Evolutionary conservation across 257 asterid genomes (phyloP).

Genomic region (Avicennia marina): DNA sequence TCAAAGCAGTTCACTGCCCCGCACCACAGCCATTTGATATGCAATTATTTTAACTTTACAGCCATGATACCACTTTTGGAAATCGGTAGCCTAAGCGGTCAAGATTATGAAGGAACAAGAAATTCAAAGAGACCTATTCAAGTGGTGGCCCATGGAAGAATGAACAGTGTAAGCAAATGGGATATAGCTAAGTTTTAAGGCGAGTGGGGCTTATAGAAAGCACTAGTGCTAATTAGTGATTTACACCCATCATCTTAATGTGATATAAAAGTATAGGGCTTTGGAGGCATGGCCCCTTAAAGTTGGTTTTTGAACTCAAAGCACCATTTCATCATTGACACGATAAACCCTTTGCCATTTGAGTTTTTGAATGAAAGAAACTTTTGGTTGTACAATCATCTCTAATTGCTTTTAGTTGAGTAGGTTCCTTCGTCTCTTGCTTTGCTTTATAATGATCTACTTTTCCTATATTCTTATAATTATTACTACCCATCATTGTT

Average conservation of each 20-base stretch:
- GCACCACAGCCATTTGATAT: slow-evolving; percentile 2
- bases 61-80: not conserved
- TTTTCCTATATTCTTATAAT: not conserved
- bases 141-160: not conserved
- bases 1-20: too few species aligned
- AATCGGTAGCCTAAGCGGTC: not conserved
- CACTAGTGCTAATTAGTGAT: slow-evolving; percentile 4
- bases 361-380: slow-evolving; percentile 7
- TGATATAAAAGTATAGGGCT: not conserved
- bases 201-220: not conserved
- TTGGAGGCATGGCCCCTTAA: slow-evolving; percentile 17
- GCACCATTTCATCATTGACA: slow-evolving; percentile 21
- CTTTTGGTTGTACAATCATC: not conserved
- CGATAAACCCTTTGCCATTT: slow-evolving; percentile 3
- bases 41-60: slow-evolving; percentile 10
- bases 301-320: slow-evolving; percentile 11
- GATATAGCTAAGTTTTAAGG: not conserved
- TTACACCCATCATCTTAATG: not conserved
- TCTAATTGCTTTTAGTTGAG: not conserved
- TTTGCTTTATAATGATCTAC: slow-evolving; percentile 6
- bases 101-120: not conserved
- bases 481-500: not conserved
- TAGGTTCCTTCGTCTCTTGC: not conserved
- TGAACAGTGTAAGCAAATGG: not conserved
- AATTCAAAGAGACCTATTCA: not conserved